These are phyloP conservation scores for Skeletonema potamos DNA, from an alignment of 108 stramenopile species.

Conservation along the genomic window DNA sequence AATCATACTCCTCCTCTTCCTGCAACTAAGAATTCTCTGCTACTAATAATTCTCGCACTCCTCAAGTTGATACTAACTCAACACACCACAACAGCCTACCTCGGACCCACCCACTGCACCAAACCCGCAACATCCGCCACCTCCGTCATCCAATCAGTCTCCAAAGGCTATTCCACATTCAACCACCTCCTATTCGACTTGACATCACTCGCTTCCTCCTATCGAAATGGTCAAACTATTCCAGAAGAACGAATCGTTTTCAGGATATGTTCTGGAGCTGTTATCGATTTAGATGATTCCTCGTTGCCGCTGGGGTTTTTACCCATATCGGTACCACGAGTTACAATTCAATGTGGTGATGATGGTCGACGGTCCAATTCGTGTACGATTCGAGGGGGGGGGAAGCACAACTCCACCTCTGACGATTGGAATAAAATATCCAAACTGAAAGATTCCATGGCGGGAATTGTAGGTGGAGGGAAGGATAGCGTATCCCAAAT, in stretches of 20 bases:
- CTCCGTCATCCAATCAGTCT: not conserved
- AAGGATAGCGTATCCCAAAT: slow-evolving; percentile 20
- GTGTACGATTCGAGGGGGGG: slow-evolving; percentile 21
- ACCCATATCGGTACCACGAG: slow-evolving; percentile 16
- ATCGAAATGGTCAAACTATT: not conserved
- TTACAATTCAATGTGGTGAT: slow-evolving; percentile 26
- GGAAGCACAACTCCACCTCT: slow-evolving; percentile 5
- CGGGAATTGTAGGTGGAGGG: slow-evolving; percentile 32
- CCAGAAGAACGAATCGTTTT: slow-evolving; percentile 15
- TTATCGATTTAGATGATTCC: slow-evolving; percentile 26
- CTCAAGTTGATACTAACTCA: no score
- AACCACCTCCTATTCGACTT: slow-evolving; percentile 32
- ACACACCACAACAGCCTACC: slow-evolving; percentile 10
- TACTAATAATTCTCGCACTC: not conserved
- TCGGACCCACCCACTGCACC: slow-evolving; percentile 24
- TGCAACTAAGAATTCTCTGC: not conserved
- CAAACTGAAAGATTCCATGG: slow-evolving; percentile 1
- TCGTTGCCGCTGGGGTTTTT: slow-evolving; percentile 21
- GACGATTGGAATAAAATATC: slow-evolving; percentile 7
- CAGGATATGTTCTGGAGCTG: slow-evolving; percentile 12
- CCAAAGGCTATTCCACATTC: slow-evolving; percentile 31
- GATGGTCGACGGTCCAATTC: not conserved
- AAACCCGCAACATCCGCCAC: not conserved
- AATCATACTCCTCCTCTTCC: no score
- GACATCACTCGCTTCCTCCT: slow-evolving; percentile 9